Base-by-base conservation (phyloP, 768 basidiomycete species). In the Peribolospora kevripleyi region DNA sequence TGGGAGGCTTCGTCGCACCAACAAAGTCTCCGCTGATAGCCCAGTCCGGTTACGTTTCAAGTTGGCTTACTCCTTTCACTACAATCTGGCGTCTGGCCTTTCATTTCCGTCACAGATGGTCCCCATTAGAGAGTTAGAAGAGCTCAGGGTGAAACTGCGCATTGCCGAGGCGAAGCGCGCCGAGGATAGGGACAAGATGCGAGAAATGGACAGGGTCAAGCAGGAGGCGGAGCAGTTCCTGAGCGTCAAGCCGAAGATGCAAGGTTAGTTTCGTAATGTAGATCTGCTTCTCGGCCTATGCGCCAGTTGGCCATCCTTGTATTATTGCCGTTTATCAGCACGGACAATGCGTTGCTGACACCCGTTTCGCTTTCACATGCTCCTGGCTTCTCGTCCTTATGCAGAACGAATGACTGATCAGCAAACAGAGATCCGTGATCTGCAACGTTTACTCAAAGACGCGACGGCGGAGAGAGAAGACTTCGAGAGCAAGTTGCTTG, bases 111-210 rank as follows among this genome's bases (percentile, higher is more conserved):
- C 25, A 62, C 67, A 77, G 14, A 80, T 54, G 7, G 60, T 63
- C 9, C 66, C 65, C 38, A 60, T 63, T n/a, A 52, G 58, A 6
- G 63, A 66, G 52, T 56, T 66, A 43, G 70, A 90, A 67, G 85
- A 90, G 66, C 70, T 88, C 51, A 77, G 80, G 46, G 80, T 81
- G 39, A 86, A 84, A 66, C 72, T 84, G 39, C 78, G 84, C 36
- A 78, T 88, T 4, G 70, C 93, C 39, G 93, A 98, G 69, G 76
- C 76, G 7, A 81, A 85, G 63, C 81, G 85, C 11, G 74, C 79
- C 1, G 88, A 95, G 53, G 90, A 95, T 63, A 73, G 82, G 0
- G 79, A 84, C 13, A 79, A 78, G 58, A 72, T 95, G 42, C 80
- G 82, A 51, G 80, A 82, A 62, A 77, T 93, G 9, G 87, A 97